These are phyloP conservation scores for Agastache rugosa DNA, from an alignment of 257 asterid species.

Conservation along the genomic window DNA sequence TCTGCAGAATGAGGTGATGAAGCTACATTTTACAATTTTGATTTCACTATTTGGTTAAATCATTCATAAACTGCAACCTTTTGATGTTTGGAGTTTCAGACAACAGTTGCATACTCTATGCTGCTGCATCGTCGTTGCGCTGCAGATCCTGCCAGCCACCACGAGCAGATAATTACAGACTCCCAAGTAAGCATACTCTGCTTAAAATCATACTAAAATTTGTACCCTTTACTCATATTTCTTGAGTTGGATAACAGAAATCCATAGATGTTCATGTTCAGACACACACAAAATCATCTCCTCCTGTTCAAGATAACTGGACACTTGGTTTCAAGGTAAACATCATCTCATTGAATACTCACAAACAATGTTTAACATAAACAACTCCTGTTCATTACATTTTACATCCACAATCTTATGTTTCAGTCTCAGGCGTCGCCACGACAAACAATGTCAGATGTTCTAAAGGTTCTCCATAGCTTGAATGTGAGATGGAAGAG, in stretches of 20 bases:
- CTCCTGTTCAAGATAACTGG: conserved; percentile 37
- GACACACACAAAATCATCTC: conserved; percentile 25
- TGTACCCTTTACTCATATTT: neutral
- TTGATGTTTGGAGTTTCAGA: conserved; percentile 40
- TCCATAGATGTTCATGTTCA: conserved; percentile 6
- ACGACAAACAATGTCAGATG: conserved; percentile 35
- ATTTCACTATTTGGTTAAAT: neutral
- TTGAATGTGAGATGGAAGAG: conserved; percentile 57
- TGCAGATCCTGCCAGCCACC: conserved; percentile 22
- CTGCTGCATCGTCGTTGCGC: conserved; percentile 45
- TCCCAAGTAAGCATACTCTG: conserved; percentile 24
- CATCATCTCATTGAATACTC: neutral
- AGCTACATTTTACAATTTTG: conserved; percentile 5
- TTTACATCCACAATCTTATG: neutral
- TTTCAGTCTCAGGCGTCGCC: conserved; percentile 48
- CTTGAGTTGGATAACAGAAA: conserved; percentile 26
- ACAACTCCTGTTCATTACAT: neutral
- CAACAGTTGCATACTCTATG: conserved; percentile 56
- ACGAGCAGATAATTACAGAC: conserved; percentile 19
- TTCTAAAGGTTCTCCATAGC: conserved; percentile 43
- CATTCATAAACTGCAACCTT: neutral
- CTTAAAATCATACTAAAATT: neutral
- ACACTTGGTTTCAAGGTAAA: conserved; percentile 49
- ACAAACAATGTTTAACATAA: neutral
- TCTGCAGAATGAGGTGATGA: conserved; percentile 55